Evolutionary conservation across 1,139 yeast genomes (phyloP).

Genomic region (Hansenula sp.): DNA sequence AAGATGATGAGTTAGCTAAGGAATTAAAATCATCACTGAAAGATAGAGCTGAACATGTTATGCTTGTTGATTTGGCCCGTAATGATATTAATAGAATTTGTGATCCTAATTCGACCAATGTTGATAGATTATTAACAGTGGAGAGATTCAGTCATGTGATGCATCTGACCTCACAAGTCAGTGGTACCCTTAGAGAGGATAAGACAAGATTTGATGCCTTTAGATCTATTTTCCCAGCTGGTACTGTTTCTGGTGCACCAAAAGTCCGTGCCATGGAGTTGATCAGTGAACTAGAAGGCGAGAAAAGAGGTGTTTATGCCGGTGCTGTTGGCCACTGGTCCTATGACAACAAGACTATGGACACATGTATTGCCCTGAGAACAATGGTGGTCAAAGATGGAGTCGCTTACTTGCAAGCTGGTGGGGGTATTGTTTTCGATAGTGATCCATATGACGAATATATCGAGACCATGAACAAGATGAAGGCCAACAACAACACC

Average conservation of each 20-base stretch:
- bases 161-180: conserved; percentile 93
- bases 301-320: conserved; percentile 94
- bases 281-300: conserved; percentile 83
- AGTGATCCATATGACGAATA: conserved; percentile 95
- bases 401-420: conserved; percentile 91
- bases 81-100: conserved; percentile 95
- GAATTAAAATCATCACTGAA: conserved; percentile 74
- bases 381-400: conserved; percentile 95
- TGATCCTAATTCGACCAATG: conserved; percentile 76
- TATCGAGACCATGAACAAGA: conserved; percentile 93
- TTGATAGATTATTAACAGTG: conserved; percentile 82
- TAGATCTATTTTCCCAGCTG: conserved; percentile 97
- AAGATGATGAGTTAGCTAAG: conserved; percentile 80
- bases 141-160: conserved; percentile 97
- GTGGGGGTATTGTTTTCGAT: conserved; percentile 96
- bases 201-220: conserved; percentile 94
- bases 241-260: conserved; percentile 98
- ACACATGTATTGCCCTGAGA: conserved; percentile 94
- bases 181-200: conserved; percentile 80
- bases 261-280: conserved; percentile 96
- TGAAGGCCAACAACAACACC: conserved; percentile 89
- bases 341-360: conserved; percentile 88
- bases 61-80: conserved; percentile 96
- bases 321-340: conserved; percentile 99
- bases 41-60: conserved; percentile 96